These are phyloP conservation scores for Hypoxylon fragiforme DNA, from an alignment of 495 filamentous ascomycete species.

Conservation along the genomic window DNA sequence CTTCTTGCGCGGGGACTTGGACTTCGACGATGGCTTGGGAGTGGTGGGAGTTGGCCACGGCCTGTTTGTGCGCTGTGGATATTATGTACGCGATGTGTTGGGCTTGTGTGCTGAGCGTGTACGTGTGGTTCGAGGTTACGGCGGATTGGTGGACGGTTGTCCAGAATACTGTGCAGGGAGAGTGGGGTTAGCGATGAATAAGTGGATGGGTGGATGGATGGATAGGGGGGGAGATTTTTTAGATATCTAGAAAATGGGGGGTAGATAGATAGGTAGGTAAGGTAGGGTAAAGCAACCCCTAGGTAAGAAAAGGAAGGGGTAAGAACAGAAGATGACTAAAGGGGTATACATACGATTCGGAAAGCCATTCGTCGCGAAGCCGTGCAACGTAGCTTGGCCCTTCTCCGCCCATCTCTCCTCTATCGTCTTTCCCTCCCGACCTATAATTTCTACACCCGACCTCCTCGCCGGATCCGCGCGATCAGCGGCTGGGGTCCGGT, in stretches of 20 bases:
- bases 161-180: conserved; percentile 46
- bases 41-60: conserved; percentile 24
- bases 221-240: too few relatives aligned
- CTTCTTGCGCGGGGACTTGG: conserved; percentile 46
- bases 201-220: too few relatives aligned
- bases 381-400: conserved; percentile 52
- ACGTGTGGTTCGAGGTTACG: conserved; percentile 46
- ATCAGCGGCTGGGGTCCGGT: conserved; percentile 37
- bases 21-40: conserved; percentile 46
- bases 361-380: conserved; percentile 47
- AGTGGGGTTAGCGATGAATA: not conserved
- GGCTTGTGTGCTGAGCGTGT: conserved; percentile 44
- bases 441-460: conserved; percentile 46
- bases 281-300: too few relatives aligned
- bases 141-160: conserved; percentile 45
- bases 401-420: conserved; percentile 46
- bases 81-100: conserved; percentile 52
- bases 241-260: too few relatives aligned
- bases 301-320: too few relatives aligned
- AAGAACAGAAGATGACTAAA: not conserved
- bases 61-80: conserved; percentile 42
- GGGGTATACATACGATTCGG: conserved; percentile 44
- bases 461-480: conserved; percentile 38
- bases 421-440: conserved; percentile 47
- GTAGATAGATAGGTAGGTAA: too few relatives aligned